phyloP scores from a whole-genome alignment of 106 monocot genomes.

The Phalaenopsis aphrodite region DNA sequence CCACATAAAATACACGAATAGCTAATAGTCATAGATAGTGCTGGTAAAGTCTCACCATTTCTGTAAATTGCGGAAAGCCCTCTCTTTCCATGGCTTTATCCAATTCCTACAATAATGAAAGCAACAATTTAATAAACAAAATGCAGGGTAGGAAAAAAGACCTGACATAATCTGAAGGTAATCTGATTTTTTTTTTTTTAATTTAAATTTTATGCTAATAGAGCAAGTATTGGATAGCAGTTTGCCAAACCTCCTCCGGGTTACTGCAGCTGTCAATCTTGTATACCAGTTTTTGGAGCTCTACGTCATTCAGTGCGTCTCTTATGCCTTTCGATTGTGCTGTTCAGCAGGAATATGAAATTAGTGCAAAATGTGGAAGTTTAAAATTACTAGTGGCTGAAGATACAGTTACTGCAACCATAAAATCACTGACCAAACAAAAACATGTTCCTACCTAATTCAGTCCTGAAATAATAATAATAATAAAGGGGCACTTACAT shows the following conservation, averaged over 20 bases:
- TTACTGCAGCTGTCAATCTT: slow-evolving; percentile 44
- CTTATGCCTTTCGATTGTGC: slow-evolving; percentile 35
- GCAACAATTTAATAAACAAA: not conserved
- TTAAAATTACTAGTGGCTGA: not conserved
- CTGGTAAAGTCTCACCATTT: slow-evolving; percentile 26
- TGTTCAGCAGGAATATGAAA: slow-evolving; percentile 3
- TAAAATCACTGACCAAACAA: not conserved
- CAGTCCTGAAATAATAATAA: not conserved
- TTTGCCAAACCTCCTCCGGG: slow-evolving; percentile 34
- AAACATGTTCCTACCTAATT: slow-evolving; percentile 1
- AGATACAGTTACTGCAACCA: not conserved
- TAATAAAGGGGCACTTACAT: too few relatives aligned
- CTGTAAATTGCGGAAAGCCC: slow-evolving; percentile 34
- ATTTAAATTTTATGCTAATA: not conserved
- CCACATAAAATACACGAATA: not conserved
- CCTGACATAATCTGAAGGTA: not conserved
- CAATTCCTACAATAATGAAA: slow-evolving; percentile 37
- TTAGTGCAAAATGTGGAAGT: not conserved
- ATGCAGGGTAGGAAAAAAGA: not conserved
- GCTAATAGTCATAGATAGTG: not conserved
- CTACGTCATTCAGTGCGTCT: slow-evolving; percentile 40
- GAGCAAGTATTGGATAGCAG: not conserved
- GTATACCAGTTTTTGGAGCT: slow-evolving; percentile 33
- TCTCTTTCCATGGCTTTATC: slow-evolving; percentile 40
- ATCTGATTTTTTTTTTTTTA: not conserved